Evolutionary conservation across 2,329 filamentous ascomycete species (phyloP), one percentile per base, ranked within the genome.

Genomic region (Coniochaeta hoffmannii): DNA sequence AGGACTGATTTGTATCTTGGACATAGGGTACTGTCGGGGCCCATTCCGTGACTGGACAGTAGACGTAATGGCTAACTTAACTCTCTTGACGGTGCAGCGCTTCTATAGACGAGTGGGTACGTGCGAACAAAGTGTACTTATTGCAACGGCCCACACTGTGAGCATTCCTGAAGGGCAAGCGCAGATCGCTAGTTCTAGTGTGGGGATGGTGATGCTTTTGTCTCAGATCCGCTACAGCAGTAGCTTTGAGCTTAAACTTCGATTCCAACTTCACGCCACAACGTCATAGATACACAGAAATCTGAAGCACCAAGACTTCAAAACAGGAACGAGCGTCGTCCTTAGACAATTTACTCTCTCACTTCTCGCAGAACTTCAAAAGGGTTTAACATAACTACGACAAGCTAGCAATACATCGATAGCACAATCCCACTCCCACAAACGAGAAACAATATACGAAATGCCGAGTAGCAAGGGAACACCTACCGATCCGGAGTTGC

Each of bases 391-490:
- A 49, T 5, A 49, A 22, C 41, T 46, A 11, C 11, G 11, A 28
- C 19, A 22, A n/a, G 22, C 26, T 11, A 50, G 15, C 24, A 24
- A 9, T 46, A 22, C 41, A 46, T 11, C 15, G 7, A 24, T 24
- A 7, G 6, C 41, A 24, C 8, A 4, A 46, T n/a, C n/a, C n/a
- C 19, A 46, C 19, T 24, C n/a, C 5, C 10, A 22, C 26, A 22
- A 6, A n/a, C 36, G n/a, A 7, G 14, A 19, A 34, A 22, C 15
- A 32, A n/a, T 24, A 51, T 4, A 50, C 41, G 63, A 41, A 6
- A 73, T 73, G 70, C 64, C 69, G 32, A 72, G 70, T 32, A 69
- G 68, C 53, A 73, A 73, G 56, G 71, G 71, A 56, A 72, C 69
- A 38, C 71, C 70, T 1, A 73, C 71, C 2, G 69, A 73, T 24